Base-by-base conservation (phyloP, 2,329 filamentous ascomycete genomes). In the Exophiala dermatitidis region DNA sequence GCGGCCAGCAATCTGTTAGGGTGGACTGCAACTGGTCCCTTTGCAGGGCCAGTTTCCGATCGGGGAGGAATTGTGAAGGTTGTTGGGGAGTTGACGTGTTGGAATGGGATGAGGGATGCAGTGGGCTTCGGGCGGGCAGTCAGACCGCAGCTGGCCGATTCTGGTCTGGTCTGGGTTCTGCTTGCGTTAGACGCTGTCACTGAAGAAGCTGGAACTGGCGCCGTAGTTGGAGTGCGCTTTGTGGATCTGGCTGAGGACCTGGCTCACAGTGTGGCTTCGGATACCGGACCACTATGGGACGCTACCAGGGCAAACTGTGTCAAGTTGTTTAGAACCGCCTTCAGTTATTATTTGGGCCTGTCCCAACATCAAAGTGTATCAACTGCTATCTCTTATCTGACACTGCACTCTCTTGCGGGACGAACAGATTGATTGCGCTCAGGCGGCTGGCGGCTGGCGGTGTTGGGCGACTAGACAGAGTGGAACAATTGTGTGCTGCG, bases 31-130 rank as follows among this genome's bases (percentile, higher is more conserved):
- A 42, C 53, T 65, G 47, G 61, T 64, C 50, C 59, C 61, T 53
- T 57, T 63, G 46, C 52, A 64, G 56, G 50, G 52, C 53, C 60
- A 62, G 61, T 43, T 63, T 60, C 52, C 56, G 55, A 56, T 57
- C 53, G 38, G 43, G 55, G 48, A 56, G 58, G 53, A 60, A 60
- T 60, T 50, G 52, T 60, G 58, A 60, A 52, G 58, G 49, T 54
- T 50, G 53, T 58, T 46, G 31, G 42, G 47, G 19, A 19, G 19
- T 19, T 19, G 19, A 19, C 19, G 19, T 29, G 47, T 9, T 54
- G 44, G 34, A 36, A 34, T 51, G 31, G 51, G 42, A 33, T 52
- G 48, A 46, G 50, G 52, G 53, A 45, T 53, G 53, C 19, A 19
- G 50, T 52, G 51, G 57, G 46, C 36, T 51, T 48, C 42, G 48